Base-by-base conservation (phyloP, 2,329 filamentous ascomycete genomes). In the Trichoderma endophyticum region DNA sequence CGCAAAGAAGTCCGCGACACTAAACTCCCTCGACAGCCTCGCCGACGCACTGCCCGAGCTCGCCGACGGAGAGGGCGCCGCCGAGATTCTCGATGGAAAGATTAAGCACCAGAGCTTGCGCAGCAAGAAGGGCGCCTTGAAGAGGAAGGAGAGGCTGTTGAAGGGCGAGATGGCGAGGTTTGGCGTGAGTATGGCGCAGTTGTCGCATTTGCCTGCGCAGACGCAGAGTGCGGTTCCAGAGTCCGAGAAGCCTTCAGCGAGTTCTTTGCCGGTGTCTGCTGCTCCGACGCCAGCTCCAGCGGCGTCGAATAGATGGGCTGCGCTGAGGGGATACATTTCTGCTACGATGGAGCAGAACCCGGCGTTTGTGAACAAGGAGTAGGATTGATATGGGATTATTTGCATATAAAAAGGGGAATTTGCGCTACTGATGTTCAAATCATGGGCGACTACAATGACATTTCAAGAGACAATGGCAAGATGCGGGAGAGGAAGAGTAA, bases 321-420 rank as follows among this genome's bases (percentile, higher is more conserved):
- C 94, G 18, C 80, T 98, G 81, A 89, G 95, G 77, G 90, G 86
- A 11, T 97, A 95, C 79, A 97, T 98, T 66, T 91, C 93, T 2
- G 87, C 91, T 56, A 98, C 93, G 1, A 93, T 97, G 90, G 93
- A 97, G 83, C 92, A 93, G 81, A 95, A 95, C 76, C 89, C 92
- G 15, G 93, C 92, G 3, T 97, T 97, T 76, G 72, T 73, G 24
- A 75, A 71, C 24, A 79, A 80, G 70, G 74, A 72, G 7, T 81
- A 51, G 74, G 9, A 14, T 36, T 6, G 14, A 11, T 30, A 59
- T 21, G 32, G 24, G 4, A 1, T 3, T 5, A 48, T 30, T 1
- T 11, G 12, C 15, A 28, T 57, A 15, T 21, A 21, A 12, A 39
- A 9, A 12, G 0, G 26, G 24, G 18, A 68, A 43, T 8, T 12